Percentiles rank a stretch among this genome's conserved stretches.
Evolutionary conservation across 352 stramenopile species (phyloP).

Genomic region (Phytophthora pistaciae): DNA sequence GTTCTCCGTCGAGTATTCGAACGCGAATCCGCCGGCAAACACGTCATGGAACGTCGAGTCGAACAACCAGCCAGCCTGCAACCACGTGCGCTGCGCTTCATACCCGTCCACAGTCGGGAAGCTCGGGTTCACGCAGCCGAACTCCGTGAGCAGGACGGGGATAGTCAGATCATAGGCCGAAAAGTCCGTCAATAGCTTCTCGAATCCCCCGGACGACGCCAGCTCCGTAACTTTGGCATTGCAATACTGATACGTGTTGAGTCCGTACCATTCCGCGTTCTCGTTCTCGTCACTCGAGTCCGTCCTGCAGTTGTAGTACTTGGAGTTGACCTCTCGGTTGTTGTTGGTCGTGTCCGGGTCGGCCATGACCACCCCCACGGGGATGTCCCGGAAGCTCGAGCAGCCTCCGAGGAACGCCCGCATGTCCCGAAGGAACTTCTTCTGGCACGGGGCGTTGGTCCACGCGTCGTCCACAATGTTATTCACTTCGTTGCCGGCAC

Average conservation of each 20-base stretch:
- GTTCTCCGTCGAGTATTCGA: slow-evolving; percentile 87
- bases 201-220: slow-evolving; percentile 63
- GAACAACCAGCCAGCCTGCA: slow-evolving; percentile 68
- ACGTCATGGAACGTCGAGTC: slow-evolving; percentile 57
- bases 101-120: slow-evolving; percentile 80
- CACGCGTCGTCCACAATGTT: slow-evolving; percentile 49
- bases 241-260: slow-evolving; percentile 91
- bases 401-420: slow-evolving; percentile 68
- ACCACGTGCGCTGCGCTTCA: slow-evolving; percentile 71
- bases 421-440: slow-evolving; percentile 92
- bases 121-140: slow-evolving; percentile 76
- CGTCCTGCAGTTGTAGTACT: slow-evolving; percentile 91
- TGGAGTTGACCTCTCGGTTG: slow-evolving; percentile 70
- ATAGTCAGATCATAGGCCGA: slow-evolving; percentile 67
- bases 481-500: slow-evolving; percentile 89
- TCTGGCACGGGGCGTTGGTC: slow-evolving; percentile 86
- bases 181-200: slow-evolving; percentile 72
- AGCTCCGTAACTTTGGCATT: slow-evolving; percentile 52
- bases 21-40: slow-evolving; percentile 78
- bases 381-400: slow-evolving; percentile 66
- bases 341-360: slow-evolving; percentile 56
- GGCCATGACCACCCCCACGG: slow-evolving; percentile 79
- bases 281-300: slow-evolving; percentile 75
- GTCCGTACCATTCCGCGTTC: slow-evolving; percentile 85
- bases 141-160: slow-evolving; percentile 87